Conservation (phyloP, 371 early-diverging fungal genomes). For the Paraphysoderma sedebokerense region DNA sequence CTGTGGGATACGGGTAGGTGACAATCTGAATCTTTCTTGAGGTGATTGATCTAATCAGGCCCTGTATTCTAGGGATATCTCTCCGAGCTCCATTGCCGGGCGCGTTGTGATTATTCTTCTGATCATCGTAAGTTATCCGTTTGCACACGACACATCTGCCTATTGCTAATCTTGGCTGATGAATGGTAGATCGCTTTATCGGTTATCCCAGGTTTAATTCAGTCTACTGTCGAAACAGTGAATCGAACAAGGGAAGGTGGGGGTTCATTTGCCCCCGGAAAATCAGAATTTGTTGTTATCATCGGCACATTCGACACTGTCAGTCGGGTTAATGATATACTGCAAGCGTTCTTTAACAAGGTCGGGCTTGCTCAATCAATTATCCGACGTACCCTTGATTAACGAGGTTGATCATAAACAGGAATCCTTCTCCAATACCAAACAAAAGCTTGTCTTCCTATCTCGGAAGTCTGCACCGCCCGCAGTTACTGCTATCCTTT, state of each 20-base stretch:
- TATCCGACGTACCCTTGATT: no score
- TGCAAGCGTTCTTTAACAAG: not conserved
- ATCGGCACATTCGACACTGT: not conserved
- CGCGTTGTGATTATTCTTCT: not conserved
- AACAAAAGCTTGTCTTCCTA: not conserved
- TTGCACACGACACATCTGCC: no score
- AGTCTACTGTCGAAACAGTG: not conserved
- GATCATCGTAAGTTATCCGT: not conserved
- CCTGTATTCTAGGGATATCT: no score
- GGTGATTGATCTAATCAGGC: no score
- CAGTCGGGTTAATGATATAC: not conserved
- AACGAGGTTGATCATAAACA: no score
- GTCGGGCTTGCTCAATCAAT: no score
- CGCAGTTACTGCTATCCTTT: not conserved
- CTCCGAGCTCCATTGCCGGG: no score
- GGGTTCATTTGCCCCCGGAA: not conserved
- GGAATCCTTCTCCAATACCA: no score
- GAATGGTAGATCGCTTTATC: not conserved
- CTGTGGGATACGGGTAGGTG: not conserved
- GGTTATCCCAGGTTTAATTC: not conserved
- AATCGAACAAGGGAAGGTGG: not conserved
- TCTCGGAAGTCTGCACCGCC: not conserved
- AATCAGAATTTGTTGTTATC: not conserved
- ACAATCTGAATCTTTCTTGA: not conserved
- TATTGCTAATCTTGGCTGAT: no score